Evolutionary conservation across 305 asterid genomes (phyloP).

Genomic region (Rubia peregrina): DNA sequence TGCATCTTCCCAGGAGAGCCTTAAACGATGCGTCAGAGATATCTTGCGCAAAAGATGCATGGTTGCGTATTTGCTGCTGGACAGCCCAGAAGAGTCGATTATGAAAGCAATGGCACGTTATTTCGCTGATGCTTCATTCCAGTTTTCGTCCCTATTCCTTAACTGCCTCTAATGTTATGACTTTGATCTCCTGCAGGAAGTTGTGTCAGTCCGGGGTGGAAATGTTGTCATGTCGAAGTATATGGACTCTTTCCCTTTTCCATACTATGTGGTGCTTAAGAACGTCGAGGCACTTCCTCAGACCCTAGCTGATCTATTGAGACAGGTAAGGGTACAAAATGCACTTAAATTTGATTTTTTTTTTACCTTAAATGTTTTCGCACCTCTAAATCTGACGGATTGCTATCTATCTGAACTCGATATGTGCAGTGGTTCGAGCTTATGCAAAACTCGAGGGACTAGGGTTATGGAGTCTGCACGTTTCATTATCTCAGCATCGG

Average conservation of each 20-base stretch:
- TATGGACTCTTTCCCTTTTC: slow-evolving; percentile 85
- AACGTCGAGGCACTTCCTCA: slow-evolving; percentile 86
- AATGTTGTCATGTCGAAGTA: slow-evolving; percentile 40
- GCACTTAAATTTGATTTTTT: not conserved
- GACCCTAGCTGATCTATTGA: slow-evolving; percentile 78
- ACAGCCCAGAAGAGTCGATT: slow-evolving; percentile 64
- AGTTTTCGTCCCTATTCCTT: not conserved
- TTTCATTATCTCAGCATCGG: not conserved
- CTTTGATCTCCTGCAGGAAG: slow-evolving; percentile 45
- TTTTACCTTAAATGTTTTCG: not conserved
- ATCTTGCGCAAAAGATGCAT: slow-evolving; percentile 63
- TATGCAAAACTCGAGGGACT: slow-evolving; percentile 59
- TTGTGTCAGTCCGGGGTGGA: slow-evolving; percentile 28
- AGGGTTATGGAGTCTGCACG: not conserved
- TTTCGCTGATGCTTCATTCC: not conserved
- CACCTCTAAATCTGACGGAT: no score
- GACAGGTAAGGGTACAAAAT: slow-evolving; percentile 54
- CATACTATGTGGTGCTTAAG: slow-evolving; percentile 71
- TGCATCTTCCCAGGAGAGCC: slow-evolving; percentile 39
- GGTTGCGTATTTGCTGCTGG: slow-evolving; percentile 82
- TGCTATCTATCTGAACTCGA: slow-evolving; percentile 11
- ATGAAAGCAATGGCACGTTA: slow-evolving; percentile 45
- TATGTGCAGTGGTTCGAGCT: slow-evolving; percentile 86
- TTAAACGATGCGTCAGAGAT: slow-evolving; percentile 68
- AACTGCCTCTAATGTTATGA: slow-evolving; percentile 7